phyloP scores from a whole-genome alignment of 208 protist species.

The Leishmania mexicana region DNA sequence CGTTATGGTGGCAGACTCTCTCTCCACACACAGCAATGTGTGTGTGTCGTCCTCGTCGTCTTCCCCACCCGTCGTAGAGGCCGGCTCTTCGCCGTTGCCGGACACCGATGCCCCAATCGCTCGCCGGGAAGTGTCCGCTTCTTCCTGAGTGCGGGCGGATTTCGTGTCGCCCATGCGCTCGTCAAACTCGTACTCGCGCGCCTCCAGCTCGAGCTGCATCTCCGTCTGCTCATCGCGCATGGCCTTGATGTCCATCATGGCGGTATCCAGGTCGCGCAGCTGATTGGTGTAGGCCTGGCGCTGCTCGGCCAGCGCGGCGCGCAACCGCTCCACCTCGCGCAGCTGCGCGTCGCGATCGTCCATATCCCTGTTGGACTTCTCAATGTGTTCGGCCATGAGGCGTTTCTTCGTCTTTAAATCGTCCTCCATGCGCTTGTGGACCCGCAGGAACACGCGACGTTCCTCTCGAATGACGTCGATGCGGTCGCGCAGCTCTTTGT shows the following conservation, averaged over 20 bases:
- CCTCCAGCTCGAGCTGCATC: conserved; percentile 84
- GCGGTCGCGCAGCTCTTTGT: conserved; percentile 94
- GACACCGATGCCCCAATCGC: conserved; percentile 7
- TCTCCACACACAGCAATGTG: conserved; percentile 47
- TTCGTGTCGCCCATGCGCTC: conserved; percentile 43
- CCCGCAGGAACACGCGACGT: conserved; percentile 96
- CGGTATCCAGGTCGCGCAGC: conserved; percentile 74
- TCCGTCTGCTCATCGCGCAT: conserved; percentile 87
- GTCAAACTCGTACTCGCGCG: conserved; percentile 82
- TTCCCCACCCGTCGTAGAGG: conserved; percentile 30
- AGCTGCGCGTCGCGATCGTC: conserved; percentile 94
- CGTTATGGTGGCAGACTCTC: conserved; percentile 58
- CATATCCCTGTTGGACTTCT: conserved; percentile 94
- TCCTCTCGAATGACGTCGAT: conserved; percentile 97
- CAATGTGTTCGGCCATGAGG: conserved; percentile 95
- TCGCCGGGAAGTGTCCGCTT: conserved; percentile 6
- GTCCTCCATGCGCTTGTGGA: conserved; percentile 96
- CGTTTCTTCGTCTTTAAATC: conserved; percentile 94
- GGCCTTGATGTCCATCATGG: conserved; percentile 88
- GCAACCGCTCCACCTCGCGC: conserved; percentile 84
- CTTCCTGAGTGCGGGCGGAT: conserved; percentile 14
- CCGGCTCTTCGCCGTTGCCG: conserved; percentile 18
- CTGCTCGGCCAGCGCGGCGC: conserved; percentile 75
- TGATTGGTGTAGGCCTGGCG: conserved; percentile 78
- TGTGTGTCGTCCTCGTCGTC: conserved; percentile 37